Base-by-base conservation (phyloP, 2,329 filamentous ascomycete genomes). In the Alternaria gansuensis region DNA sequence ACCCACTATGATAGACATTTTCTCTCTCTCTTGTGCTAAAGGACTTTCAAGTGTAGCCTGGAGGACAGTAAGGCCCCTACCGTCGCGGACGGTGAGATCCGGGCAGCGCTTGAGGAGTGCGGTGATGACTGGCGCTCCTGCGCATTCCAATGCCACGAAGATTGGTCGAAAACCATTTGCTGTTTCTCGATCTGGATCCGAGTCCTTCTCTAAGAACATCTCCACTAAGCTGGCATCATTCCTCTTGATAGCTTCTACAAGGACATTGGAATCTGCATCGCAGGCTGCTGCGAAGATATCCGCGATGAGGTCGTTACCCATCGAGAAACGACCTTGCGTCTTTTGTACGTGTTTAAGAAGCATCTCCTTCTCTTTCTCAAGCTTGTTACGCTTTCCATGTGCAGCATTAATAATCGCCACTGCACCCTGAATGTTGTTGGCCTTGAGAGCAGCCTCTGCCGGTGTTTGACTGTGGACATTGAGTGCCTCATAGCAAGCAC, bases 221-320 rank as follows among this genome's bases (percentile, higher is more conserved):
- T 70, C 66, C 1, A 72, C 73, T 17, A 77, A 45, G 13, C 56
- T 51, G 1, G 55, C 45, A 46, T 76, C 71, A 23, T 73, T 57
- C 39, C 62, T 66, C 57, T 75, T 75, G 58, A 77, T 72, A 0
- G 72, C 70, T 39, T 75, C 74, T 3, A 77, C 57, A 24, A 77
- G 57, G 1, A 74, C 65, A 1, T 72, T 75, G 1, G 73, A 75
- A 41, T 75, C 71, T 2, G 73, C 63, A 41, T 73, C 71, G 40
- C 73, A 76, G 5, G 71, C 68, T n/a, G 73, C 69, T 5, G 69
- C 59, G 54, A 76, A 75, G 4, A 75, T 67, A 39, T 73, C 68
- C 8, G 72, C 68, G 34, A 77, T 71, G 9, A 76, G 57, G n/a
- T 75, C 73, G 37, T 74, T 73, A 7, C 66, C 66, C 29, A 75